Evolutionary conservation across 257 asterid genomes (phyloP), one percentile per base, ranked within the genome.

Genomic region (Ballota nigra): DNA sequence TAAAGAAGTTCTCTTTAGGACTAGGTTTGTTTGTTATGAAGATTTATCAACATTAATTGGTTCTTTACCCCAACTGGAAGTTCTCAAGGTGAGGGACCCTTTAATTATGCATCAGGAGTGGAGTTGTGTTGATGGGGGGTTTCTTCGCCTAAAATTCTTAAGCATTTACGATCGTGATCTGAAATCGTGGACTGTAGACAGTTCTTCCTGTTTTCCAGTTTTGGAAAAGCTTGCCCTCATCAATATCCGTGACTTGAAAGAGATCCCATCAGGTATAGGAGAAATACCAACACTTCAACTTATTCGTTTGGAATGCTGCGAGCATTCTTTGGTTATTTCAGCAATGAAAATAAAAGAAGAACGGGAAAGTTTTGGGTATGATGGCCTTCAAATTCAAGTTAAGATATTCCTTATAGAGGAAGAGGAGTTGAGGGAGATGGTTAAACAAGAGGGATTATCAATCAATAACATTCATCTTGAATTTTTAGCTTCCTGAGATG

Each of bases 201-300:
- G 4, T 0, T 26, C 0, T 8, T 22, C 12, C 24, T 51, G 26
- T 34, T 34, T 55, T 26, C 65, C 65, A 0, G 55, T 20, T 10
- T 16, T 63, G 69, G 55, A 63, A 55, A 63, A 63, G 13, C 69
- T 63, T 20, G 20, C 20, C 15, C 69, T 63, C 23, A 12, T n/a
- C 1, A 8, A 15, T 1, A 5, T 63, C 18, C 3, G 0, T 10
- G 13, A 20, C 8, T 22, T 63, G 55, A 3, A 11, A 4, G 19
- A 38, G 69, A 63, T 63, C 34, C 69, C 69, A 9, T 40, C 31
- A 20, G 55, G 18, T 5, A 63, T 63, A 8, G 55, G 34, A 33
- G 34, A 63, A 10, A 63, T 63, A 63, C 0, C 36, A 20, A 63
- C 69, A 10, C 55, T 63, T 13, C 18, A 10, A 20, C n/a, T 16